These are phyloP conservation scores for Cladophialophora psammophila DNA, from an alignment of 2,329 filamentous ascomycete species.

Conservation along the genomic window DNA sequence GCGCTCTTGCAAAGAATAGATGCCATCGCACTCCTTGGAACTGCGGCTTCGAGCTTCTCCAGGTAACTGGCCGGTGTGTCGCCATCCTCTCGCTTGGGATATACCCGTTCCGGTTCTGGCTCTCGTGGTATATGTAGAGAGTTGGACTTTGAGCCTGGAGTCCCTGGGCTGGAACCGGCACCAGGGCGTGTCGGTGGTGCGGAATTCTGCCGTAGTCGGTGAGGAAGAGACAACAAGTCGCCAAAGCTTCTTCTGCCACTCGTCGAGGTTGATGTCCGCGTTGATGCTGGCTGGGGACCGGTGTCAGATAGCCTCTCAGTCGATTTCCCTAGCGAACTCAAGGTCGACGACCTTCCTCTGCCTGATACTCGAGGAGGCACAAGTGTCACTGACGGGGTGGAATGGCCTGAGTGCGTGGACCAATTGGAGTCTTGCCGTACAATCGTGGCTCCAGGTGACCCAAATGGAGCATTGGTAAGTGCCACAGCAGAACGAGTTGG, in stretches of 20 bases:
- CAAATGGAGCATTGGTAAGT: conserved; percentile 56
- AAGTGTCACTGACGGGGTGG: conserved; percentile 65
- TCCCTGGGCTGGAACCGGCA: conserved; percentile 65
- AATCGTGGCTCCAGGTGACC: conserved; percentile 54
- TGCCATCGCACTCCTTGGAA: conserved; percentile 83
- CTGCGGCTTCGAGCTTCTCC: conserved; percentile 77
- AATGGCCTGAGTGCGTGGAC: conserved; percentile 70
- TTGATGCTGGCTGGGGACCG: conserved; percentile 63
- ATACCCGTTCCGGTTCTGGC: conserved; percentile 60
- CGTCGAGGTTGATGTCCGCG: conserved; percentile 80
- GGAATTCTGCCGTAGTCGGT: conserved; percentile 80
- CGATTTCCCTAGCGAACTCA: conserved; percentile 79
- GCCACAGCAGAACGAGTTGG: conserved; percentile 62
- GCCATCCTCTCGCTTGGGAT: conserved; percentile 82
- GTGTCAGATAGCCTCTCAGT: conserved; percentile 67
- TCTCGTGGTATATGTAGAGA: conserved; percentile 81
- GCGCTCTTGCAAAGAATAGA: conserved; percentile 84
- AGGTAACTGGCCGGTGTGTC: conserved; percentile 92
- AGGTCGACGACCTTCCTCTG: conserved; percentile 84
- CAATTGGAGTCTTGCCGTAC: conserved; percentile 67
- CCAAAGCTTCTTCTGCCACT: conserved; percentile 90
- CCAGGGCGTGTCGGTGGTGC: conserved; percentile 74
- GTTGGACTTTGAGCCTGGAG: conserved; percentile 80
- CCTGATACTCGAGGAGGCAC: conserved; percentile 66
- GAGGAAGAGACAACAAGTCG: conserved; percentile 78